These are phyloP conservation scores for Wickerhamomyces pijperi DNA, from an alignment of 805 yeast genomes.

Conservation along the genomic window DNA sequence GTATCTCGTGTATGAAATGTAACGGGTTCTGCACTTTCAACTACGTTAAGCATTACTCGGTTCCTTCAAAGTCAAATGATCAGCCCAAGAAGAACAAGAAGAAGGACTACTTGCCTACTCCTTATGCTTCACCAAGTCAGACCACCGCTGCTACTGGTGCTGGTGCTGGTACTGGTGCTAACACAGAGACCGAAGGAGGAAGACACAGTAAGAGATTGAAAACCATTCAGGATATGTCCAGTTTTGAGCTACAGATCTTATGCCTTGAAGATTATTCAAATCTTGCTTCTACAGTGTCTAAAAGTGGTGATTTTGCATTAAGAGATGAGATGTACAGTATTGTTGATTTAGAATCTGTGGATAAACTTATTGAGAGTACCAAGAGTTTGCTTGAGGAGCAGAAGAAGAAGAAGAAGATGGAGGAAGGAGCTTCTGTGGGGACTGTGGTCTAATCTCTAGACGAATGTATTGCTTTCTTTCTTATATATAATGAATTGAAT, in stretches of 20 bases:
- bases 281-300: conserved; percentile 1
- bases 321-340: conserved; percentile 8
- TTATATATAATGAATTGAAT: too few relatives aligned
- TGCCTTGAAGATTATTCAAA: conserved; percentile 18
- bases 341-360: conserved; percentile 11
- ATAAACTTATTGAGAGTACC: conserved; percentile 7
- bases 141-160: too few relatives aligned
- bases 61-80: conserved; percentile 7
- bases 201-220: conserved; percentile 18
- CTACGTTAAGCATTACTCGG: conserved; percentile 18
- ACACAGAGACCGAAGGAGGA: conserved; percentile 5
- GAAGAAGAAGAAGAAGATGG: too few relatives aligned
- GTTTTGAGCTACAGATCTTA: conserved; percentile 3
- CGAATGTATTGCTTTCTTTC: too few relatives aligned
- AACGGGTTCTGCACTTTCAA: conserved; percentile 27
- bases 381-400: conserved; percentile 1
- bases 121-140: conserved; percentile 12
- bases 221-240: conserved; percentile 7
- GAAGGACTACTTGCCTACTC: conserved; percentile 11
- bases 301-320: neutral
- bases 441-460: too few relatives aligned
- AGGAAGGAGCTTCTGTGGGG: too few relatives aligned
- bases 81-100: neutral
- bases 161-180: too few relatives aligned
- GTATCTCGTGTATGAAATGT: conserved; percentile 24